Evolutionary conservation across 2,329 filamentous ascomycete genomes (phyloP).

Genomic region (Pseudogymnoascus sp.): DNA sequence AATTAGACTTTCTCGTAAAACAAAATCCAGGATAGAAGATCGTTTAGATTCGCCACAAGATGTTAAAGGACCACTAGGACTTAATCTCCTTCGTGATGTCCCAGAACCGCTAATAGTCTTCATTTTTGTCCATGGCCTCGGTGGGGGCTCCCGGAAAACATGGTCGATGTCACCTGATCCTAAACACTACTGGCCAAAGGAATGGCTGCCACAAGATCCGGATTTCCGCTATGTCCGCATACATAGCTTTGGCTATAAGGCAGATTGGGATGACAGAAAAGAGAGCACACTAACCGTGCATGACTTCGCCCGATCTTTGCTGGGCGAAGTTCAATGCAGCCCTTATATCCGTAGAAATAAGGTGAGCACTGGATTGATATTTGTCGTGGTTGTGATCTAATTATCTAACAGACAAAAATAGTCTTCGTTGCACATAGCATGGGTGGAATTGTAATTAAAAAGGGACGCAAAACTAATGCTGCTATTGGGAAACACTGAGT

Average conservation of each 20-base stretch:
- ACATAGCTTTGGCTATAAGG: slow-evolving; percentile 31
- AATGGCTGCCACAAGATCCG: slow-evolving; percentile 32
- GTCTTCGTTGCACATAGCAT: slow-evolving; percentile 32
- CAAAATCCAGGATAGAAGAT: background rate
- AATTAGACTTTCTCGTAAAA: background rate
- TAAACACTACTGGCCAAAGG: slow-evolving; percentile 34
- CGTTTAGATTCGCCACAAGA: background rate
- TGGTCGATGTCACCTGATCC: slow-evolving; percentile 32
- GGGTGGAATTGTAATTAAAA: slow-evolving; percentile 31
- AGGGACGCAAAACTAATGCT: slow-evolving; percentile 14
- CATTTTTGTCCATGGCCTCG: slow-evolving; percentile 35
- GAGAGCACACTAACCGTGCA: slow-evolving; percentile 25
- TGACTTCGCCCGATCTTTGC: slow-evolving; percentile 28
- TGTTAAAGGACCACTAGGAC: slow-evolving; percentile 13
- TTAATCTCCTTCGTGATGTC: slow-evolving; percentile 13
- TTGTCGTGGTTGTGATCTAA: background rate
- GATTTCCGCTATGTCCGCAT: slow-evolving; percentile 25
- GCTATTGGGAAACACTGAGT: too few species aligned
- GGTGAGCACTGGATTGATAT: slow-evolving; percentile 9
- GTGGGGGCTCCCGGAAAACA: slow-evolving; percentile 33
- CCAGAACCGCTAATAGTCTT: slow-evolving; percentile 31
- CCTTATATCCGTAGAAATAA: slow-evolving; percentile 18
- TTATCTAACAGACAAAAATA: slow-evolving; percentile 14
- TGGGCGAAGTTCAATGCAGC: slow-evolving; percentile 23
- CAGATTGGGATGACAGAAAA: slow-evolving; percentile 23